phyloP scores from a whole-genome alignment of 768 basidiomycete species.

The Tricholoma furcatifolium region DNA sequence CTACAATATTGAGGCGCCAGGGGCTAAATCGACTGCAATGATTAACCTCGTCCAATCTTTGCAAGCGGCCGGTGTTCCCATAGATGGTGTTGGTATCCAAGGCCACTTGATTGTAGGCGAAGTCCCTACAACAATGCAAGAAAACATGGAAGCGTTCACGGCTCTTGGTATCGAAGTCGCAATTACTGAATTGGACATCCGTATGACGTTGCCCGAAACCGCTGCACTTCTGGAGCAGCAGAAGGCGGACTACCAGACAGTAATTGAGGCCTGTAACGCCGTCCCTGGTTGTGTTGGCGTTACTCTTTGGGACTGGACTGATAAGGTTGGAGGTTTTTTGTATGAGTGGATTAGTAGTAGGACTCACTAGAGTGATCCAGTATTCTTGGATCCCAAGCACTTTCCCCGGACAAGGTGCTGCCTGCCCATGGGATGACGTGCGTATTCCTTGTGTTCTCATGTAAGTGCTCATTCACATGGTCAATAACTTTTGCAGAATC shows the following conservation, averaged over 20 bases:
- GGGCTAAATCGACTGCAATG: slow-evolving; percentile 56
- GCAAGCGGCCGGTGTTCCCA: slow-evolving; percentile 43
- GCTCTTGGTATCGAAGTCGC: slow-evolving; percentile 66
- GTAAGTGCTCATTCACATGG: neutral
- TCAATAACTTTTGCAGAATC: slow-evolving; percentile 25
- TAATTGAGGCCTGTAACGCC: slow-evolving; percentile 53
- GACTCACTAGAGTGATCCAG: slow-evolving; percentile 5
- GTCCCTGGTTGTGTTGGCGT: slow-evolving; percentile 41
- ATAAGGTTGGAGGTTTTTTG: slow-evolving; percentile 7
- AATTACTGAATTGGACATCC: slow-evolving; percentile 67
- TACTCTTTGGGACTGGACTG: slow-evolving; percentile 45
- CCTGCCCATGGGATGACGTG: slow-evolving; percentile 37
- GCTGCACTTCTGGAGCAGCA: slow-evolving; percentile 50
- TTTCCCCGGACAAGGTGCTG: slow-evolving; percentile 38
- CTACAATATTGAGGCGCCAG: slow-evolving; percentile 41
- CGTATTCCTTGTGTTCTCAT: neutral
- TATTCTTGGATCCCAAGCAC: slow-evolving; percentile 40
- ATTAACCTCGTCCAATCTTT: slow-evolving; percentile 50
- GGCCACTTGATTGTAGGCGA: slow-evolving; percentile 59
- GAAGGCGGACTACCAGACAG: slow-evolving; percentile 53
- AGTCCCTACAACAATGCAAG: slow-evolving; percentile 46
- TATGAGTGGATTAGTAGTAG: too few relatives aligned
- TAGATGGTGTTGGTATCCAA: slow-evolving; percentile 65
- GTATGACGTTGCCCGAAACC: slow-evolving; percentile 55
- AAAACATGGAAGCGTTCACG: slow-evolving; percentile 50